Conservation (phyloP, 805 yeast genomes). For the Tetrapisispora arboricola region DNA sequence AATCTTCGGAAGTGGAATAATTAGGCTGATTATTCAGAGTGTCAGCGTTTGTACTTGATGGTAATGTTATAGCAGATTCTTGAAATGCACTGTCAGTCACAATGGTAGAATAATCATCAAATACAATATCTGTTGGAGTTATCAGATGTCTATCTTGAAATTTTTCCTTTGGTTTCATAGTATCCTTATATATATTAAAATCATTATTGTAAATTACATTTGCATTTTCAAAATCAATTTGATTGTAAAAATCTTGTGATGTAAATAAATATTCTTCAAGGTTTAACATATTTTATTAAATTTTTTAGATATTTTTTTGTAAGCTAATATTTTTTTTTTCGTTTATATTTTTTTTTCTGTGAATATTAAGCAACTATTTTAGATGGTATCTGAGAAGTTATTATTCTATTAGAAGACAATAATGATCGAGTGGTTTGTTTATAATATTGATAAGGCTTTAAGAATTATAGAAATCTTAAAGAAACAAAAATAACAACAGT, state of each 20-base stretch:
- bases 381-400: no score
- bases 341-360: neutral
- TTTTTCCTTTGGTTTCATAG: neutral
- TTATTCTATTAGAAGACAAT: no score
- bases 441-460: no score
- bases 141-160: neutral
- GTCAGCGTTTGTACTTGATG: neutral
- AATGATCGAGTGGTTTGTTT: no score
- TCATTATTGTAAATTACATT: neutral
- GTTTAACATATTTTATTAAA: neutral
- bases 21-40: neutral
- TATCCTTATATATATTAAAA: neutral
- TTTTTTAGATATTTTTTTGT: neutral
- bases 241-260: slow-evolving; percentile 1
- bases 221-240: neutral
- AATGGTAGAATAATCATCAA: neutral
- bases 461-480: no score
- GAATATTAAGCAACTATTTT: no score
- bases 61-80: neutral
- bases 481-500: no score
- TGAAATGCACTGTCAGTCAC: neutral
- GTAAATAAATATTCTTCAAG: slow-evolving; percentile 2
- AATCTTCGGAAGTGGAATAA: neutral
- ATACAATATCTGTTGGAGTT: neutral
- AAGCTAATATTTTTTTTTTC: no score